Evolutionary conservation across 768 basidiomycete species (phyloP).

Genomic region (Cyathus striatus): DNA sequence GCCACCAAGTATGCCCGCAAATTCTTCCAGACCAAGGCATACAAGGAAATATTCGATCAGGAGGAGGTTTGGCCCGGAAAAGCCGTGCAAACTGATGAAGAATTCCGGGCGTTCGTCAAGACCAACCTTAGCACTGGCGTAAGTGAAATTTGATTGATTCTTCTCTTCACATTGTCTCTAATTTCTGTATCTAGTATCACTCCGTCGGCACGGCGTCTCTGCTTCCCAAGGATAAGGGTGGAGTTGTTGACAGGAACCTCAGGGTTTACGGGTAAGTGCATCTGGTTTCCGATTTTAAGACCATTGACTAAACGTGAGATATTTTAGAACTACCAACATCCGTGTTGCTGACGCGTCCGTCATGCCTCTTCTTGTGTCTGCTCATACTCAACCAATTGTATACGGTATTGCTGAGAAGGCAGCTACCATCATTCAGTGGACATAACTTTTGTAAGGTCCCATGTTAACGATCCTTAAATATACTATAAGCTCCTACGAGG

Average conservation of each 20-base stretch:
- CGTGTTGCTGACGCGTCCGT: conserved; percentile 43
- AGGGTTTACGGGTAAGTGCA: conserved; percentile 17
- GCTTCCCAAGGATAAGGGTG: conserved; percentile 21
- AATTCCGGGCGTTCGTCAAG: conserved; percentile 21
- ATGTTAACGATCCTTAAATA: too few relatives aligned
- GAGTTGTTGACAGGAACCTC: conserved; percentile 15
- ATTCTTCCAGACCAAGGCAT: conserved; percentile 21
- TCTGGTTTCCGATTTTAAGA: background rate
- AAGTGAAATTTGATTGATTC: conserved; percentile 2
- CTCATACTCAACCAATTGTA: conserved; percentile 23
- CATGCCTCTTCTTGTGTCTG: conserved; percentile 31
- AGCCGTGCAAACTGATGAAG: conserved; percentile 12
- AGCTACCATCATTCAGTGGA: too few relatives aligned
- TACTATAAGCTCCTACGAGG: too few relatives aligned
- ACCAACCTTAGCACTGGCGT: conserved; percentile 17
- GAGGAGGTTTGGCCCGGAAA: conserved; percentile 23
- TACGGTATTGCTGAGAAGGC: conserved; percentile 21
- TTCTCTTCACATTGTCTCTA: background rate
- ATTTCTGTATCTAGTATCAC: conserved; percentile 21
- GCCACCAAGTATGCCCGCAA: conserved; percentile 24
- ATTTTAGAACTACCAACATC: conserved; percentile 36
- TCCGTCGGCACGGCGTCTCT: conserved; percentile 34
- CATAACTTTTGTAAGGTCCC: too few relatives aligned
- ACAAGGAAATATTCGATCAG: conserved; percentile 20
- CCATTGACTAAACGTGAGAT: conserved; percentile 1